These are phyloP conservation scores for Bruguiera gymnorhiza DNA, from an alignment of 345 rosid genomes.

Conservation along the genomic window DNA sequence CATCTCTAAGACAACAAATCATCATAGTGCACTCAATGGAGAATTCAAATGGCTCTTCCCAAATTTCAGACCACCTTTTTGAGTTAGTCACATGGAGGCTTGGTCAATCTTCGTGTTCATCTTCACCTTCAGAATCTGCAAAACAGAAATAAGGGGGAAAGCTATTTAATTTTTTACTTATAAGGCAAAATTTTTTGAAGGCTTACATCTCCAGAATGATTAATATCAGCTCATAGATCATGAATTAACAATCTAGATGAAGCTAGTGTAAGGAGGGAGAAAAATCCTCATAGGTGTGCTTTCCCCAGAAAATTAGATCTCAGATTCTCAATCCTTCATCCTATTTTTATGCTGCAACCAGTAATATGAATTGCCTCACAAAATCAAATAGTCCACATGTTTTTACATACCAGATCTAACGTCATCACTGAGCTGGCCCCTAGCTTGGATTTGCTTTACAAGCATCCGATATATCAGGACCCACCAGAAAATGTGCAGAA, in stretches of 20 bases:
- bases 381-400: background rate
- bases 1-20: background rate
- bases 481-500: slow-evolving; percentile 39
- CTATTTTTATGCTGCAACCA: background rate
- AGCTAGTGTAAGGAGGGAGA: background rate
- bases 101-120: slow-evolving; percentile 46
- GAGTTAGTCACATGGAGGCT: background rate
- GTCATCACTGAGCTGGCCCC: slow-evolving; percentile 35
- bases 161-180: background rate
- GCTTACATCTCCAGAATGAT: background rate
- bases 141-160: background rate
- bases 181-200: background rate
- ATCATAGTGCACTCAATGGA: no score
- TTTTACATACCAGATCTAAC: slow-evolving; percentile 32
- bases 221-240: background rate
- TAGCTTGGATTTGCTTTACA: slow-evolving; percentile 35
- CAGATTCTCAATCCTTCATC: background rate
- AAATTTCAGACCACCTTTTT: slow-evolving; percentile 9
- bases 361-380: background rate
- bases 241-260: background rate
- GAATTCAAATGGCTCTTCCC: background rate
- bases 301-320: background rate
- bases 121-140: slow-evolving; percentile 49
- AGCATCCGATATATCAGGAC: slow-evolving; percentile 38
- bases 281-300: background rate